phyloP scores from a whole-genome alignment of 441 rosid species.

The Corymbia citriodora region DNA sequence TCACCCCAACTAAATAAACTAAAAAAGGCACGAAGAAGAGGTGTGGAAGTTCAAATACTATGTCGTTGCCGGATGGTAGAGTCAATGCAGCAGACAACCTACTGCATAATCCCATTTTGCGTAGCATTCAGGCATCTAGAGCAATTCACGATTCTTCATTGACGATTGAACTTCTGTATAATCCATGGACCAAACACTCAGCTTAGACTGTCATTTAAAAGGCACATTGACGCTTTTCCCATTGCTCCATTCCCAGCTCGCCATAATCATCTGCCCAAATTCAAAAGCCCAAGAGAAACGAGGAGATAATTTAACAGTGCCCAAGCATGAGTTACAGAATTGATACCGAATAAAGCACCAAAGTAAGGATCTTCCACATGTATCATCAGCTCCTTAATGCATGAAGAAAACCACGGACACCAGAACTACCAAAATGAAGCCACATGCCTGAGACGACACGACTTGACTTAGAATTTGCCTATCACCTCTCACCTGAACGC shows the following conservation, averaged over 20 bases:
- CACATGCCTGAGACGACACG: constrained; percentile 80
- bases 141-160: background rate
- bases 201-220: background rate
- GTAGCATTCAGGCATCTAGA: background rate
- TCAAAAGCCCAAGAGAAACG: background rate
- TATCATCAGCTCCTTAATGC: background rate
- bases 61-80: background rate
- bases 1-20: background rate
- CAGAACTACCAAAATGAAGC: background rate
- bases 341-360: background rate
- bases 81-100: background rate
- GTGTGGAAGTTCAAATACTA: background rate
- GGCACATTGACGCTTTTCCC: background rate
- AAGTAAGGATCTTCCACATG: background rate
- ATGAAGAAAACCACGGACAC: background rate
- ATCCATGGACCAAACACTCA: background rate
- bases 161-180: background rate
- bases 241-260: background rate
- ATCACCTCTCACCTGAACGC: constrained; percentile 61
- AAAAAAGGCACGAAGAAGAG: background rate
- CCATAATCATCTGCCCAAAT: background rate
- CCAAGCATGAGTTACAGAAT: accelerated
- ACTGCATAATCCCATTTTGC: background rate
- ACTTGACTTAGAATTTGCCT: constrained; percentile 92
- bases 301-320: background rate